Percentiles rank a stretch among this genome's conserved stretches.
Conservation (phyloP, 805 yeast species). For the Metschnikowia proteae region DNA sequence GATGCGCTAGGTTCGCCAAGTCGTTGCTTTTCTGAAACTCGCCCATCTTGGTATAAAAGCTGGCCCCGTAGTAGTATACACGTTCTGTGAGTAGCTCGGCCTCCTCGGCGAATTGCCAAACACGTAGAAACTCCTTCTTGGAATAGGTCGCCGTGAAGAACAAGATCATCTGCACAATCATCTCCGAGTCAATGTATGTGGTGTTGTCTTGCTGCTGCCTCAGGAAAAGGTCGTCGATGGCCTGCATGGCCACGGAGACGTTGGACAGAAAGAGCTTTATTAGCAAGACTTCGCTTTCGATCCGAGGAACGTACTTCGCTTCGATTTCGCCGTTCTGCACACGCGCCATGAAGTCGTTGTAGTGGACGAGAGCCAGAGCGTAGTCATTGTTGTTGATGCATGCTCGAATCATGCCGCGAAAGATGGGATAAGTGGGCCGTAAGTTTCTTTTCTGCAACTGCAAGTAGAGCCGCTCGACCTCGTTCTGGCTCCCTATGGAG, state of each 20-base stretch:
- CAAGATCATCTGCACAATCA: constrained; percentile 19
- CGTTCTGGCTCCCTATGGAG: constrained; percentile 41
- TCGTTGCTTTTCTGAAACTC: constrained; percentile 33
- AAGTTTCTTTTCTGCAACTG: constrained; percentile 45
- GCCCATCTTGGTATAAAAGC: constrained; percentile 28
- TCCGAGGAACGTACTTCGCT: constrained; percentile 18
- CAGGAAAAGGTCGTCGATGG: constrained; percentile 22
- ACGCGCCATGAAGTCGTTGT: constrained; percentile 27
- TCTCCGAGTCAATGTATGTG: constrained; percentile 17
- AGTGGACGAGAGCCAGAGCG: constrained; percentile 28
- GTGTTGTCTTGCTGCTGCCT: constrained; percentile 14
- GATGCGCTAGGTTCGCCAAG: constrained; percentile 30
- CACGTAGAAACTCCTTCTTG: constrained; percentile 18
- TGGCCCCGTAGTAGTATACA: constrained; percentile 26
- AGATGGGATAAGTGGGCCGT: constrained; percentile 42
- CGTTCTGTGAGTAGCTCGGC: constrained; percentile 20
- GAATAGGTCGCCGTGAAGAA: constrained; percentile 22
- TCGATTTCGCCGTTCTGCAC: constrained; percentile 17
- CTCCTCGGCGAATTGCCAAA: constrained; percentile 19
- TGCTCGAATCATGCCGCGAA: constrained; percentile 45
- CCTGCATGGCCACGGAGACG: constrained; percentile 24
- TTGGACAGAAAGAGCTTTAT: constrained; percentile 25
- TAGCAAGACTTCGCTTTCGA: constrained; percentile 27
- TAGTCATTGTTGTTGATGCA: constrained; percentile 35
- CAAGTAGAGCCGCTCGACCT: constrained; percentile 48